Conservation (phyloP, 768 basidiomycete species). For the Suillus lakei region DNA sequence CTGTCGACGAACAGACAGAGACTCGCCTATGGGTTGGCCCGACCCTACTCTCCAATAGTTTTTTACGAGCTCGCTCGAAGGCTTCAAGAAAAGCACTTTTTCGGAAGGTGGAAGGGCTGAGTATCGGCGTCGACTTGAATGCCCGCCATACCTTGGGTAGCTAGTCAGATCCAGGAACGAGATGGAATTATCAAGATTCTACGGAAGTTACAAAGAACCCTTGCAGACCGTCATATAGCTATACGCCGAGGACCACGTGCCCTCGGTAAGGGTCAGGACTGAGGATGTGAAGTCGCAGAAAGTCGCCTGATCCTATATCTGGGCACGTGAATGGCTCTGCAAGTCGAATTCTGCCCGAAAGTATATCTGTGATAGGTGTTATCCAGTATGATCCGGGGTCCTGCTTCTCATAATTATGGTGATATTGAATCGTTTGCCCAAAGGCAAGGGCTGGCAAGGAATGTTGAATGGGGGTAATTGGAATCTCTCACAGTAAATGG, state of each 20-base stretch:
- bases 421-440: not conserved
- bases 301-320: not conserved
- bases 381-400: not conserved
- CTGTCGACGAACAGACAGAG: not conserved
- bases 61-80: not conserved
- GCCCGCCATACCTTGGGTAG: not conserved
- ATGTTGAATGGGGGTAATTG: not conserved
- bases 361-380: slow-evolving; percentile 1
- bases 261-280: not conserved
- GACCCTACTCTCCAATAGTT: not conserved
- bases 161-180: slow-evolving; percentile 2
- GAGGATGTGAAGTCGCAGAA: not conserved
- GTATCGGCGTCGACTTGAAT: not conserved
- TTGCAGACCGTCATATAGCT: not conserved
- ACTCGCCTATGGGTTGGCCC: not conserved
- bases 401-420: slow-evolving; percentile 2
- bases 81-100: not conserved
- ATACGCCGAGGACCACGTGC: slow-evolving; percentile 3
- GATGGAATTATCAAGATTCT: not conserved
- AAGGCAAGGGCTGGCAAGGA: not conserved
- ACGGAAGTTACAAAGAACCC: not conserved
- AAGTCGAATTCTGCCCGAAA: not conserved
- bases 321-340: not conserved
- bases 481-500: slow-evolving; percentile 1
- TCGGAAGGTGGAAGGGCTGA: not conserved